These are phyloP conservation scores for Xerocomellus chrysenteron DNA, from an alignment of 768 basidiomycete genomes.

Conservation along the genomic window DNA sequence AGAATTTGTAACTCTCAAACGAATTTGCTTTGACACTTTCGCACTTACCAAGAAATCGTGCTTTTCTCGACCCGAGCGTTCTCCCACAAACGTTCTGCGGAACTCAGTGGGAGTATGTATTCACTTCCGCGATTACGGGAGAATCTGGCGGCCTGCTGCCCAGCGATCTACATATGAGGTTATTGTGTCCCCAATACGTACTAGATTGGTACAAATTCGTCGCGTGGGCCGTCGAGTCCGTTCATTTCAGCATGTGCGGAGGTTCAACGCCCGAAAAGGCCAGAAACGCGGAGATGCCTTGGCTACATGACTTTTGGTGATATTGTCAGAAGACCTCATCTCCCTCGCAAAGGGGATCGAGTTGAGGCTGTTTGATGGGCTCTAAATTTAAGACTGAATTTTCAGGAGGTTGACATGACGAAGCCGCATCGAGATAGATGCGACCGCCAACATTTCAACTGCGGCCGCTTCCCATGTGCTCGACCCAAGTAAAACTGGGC, in stretches of 20 bases:
- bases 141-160: constrained; percentile 9
- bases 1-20: background rate
- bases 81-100: background rate
- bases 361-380: constrained; percentile 4
- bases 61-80: constrained; percentile 6
- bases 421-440: background rate
- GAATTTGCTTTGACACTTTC: background rate
- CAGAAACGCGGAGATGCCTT: constrained; percentile 30
- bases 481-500: background rate
- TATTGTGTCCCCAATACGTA: constrained; percentile 20
- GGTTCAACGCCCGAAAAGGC: constrained; percentile 28
- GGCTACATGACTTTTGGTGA: constrained; percentile 15
- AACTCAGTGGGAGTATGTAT: constrained; percentile 6
- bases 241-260: constrained; percentile 29
- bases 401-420: constrained; percentile 22
- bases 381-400: constrained; percentile 14
- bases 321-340: constrained; percentile 19
- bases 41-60: background rate
- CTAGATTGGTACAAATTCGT: constrained; percentile 11
- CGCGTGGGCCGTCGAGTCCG: constrained; percentile 23
- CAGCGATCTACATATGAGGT: constrained; percentile 25
- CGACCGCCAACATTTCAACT: background rate
- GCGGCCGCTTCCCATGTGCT: constrained; percentile 8
- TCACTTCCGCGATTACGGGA: constrained; percentile 34
- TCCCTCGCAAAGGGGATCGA: constrained; percentile 10